These are phyloP conservation scores for Mycocentrospora acerina DNA, from an alignment of 2,329 filamentous ascomycete species.

Conservation along the genomic window DNA sequence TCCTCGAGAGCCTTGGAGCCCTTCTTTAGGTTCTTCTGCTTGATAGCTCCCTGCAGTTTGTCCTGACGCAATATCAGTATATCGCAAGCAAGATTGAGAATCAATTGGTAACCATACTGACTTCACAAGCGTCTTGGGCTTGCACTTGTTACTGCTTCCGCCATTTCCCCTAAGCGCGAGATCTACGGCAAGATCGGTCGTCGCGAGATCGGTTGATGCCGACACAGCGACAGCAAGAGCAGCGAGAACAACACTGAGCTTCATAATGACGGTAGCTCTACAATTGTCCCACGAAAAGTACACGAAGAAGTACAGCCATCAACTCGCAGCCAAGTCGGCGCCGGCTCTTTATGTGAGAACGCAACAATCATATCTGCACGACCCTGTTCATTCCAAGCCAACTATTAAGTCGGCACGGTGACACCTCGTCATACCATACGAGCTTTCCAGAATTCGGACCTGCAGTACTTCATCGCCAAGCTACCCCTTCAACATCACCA, in stretches of 20 bases:
- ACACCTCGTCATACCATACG: slow-evolving; percentile 2
- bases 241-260: slow-evolving; percentile 21
- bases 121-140: slow-evolving; percentile 21
- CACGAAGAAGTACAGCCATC: slow-evolving; percentile 8
- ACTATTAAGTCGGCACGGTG: slow-evolving; percentile 1
- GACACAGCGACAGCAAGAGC: slow-evolving; percentile 22
- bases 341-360: slow-evolving; percentile 5
- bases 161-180: slow-evolving; percentile 12
- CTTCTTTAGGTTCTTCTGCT: slow-evolving; percentile 25
- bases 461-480: not conserved
- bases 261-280: slow-evolving; percentile 18
- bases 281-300: slow-evolving; percentile 1
- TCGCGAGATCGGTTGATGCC: slow-evolving; percentile 11
- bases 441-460: not conserved
- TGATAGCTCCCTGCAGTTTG: slow-evolving; percentile 31
- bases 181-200: no score
- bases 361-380: slow-evolving; percentile 1
- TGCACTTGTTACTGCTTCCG: slow-evolving; percentile 17
- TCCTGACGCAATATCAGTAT: slow-evolving; percentile 20
- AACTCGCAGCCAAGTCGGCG: not conserved
- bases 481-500: not conserved
- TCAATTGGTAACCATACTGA: slow-evolving; percentile 14
- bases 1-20: slow-evolving; percentile 37
- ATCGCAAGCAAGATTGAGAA: not conserved
- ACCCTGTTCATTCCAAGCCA: slow-evolving; percentile 7